A percentile compares a stretch with the other conserved stretches of the same genome.
phyloP scores from a whole-genome alignment of 768 basidiomycete species.

The Hericium erinaceus region DNA sequence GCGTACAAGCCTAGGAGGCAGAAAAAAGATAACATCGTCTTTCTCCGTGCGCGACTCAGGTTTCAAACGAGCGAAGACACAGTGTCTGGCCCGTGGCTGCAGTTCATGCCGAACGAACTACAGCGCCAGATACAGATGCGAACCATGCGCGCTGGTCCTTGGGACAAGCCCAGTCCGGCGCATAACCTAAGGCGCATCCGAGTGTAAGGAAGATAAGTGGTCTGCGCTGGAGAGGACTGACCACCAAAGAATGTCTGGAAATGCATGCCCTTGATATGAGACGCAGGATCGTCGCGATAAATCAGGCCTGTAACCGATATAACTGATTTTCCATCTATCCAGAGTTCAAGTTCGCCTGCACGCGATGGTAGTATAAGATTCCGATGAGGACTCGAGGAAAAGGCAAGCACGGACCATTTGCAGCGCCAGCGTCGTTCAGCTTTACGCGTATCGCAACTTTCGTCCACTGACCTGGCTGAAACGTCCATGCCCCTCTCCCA shows the following conservation, averaged over 20 bases:
- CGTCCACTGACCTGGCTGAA: constrained; percentile 46
- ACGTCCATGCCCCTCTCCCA: constrained; percentile 54
- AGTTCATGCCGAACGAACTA: constrained; percentile 13
- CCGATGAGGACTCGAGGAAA: neutral
- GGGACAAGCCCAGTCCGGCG: constrained; percentile 51
- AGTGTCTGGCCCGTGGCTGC: neutral
- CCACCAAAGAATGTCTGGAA: constrained; percentile 78
- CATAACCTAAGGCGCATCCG: constrained; percentile 32
- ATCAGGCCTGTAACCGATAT: constrained; percentile 40
- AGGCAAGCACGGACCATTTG: constrained; percentile 39
- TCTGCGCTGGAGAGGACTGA: constrained; percentile 17
- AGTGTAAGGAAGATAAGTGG: neutral
- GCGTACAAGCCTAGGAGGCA: too few species aligned
- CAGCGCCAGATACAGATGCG: constrained; percentile 42
- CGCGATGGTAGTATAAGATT: too few species aligned
- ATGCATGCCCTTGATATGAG: constrained; percentile 57
- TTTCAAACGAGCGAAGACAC: too few species aligned
- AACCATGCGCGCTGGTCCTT: constrained; percentile 53
- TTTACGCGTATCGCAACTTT: constrained; percentile 57
- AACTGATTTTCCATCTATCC: constrained; percentile 50
- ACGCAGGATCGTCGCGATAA: constrained; percentile 31
- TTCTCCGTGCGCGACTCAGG: too few species aligned
- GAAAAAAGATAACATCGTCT: too few species aligned
- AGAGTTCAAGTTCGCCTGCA: constrained; percentile 57
- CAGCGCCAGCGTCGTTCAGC: constrained; percentile 49